A percentile compares a stretch with the other conserved stretches of the same genome.
Evolutionary conservation across 768 basidiomycete genomes (phyloP).

Genomic region (Russula brevipes): DNA sequence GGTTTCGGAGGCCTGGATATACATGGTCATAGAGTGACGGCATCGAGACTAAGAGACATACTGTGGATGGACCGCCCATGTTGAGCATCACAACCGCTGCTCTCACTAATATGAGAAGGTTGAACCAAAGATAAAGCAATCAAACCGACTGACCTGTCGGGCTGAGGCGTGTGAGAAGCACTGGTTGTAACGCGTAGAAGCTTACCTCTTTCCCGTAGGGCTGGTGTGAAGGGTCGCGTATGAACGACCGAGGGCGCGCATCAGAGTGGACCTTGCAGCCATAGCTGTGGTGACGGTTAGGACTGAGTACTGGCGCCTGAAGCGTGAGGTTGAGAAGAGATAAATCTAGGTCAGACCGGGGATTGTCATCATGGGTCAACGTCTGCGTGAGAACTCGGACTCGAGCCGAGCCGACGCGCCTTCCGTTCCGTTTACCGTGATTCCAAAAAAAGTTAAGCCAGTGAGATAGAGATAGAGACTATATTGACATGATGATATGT

Average conservation of each 20-base stretch:
- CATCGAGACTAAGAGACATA: conserved; percentile 35
- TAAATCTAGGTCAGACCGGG: neutral
- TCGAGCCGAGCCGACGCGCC: no score
- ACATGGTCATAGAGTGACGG: conserved; percentile 1
- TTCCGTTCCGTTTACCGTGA: no score
- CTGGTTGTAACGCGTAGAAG: neutral
- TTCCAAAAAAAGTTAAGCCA: no score
- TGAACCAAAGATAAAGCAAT: neutral
- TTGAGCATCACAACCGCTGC: conserved; percentile 93
- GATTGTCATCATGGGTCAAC: no score
- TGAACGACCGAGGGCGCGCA: conserved; percentile 18
- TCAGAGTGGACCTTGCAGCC: neutral
- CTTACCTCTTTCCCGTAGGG: conserved; percentile 19
- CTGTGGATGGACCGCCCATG: conserved; percentile 97
- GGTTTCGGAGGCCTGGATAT: conserved; percentile 77
- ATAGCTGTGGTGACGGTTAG: neutral
- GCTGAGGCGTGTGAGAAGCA: conserved; percentile 14
- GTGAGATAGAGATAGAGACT: no score
- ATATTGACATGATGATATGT: no score
- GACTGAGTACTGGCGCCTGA: no score
- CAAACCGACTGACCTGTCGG: conserved; percentile 21
- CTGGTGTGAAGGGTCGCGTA: conserved; percentile 20
- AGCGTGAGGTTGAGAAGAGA: no score
- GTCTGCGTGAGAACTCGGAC: neutral
- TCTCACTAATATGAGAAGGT: neutral